Percentiles rank a stretch among this genome's conserved stretches.
These are phyloP conservation scores for Tephrocybe rancida DNA, from an alignment of 768 basidiomycete genomes.

Conservation along the genomic window DNA sequence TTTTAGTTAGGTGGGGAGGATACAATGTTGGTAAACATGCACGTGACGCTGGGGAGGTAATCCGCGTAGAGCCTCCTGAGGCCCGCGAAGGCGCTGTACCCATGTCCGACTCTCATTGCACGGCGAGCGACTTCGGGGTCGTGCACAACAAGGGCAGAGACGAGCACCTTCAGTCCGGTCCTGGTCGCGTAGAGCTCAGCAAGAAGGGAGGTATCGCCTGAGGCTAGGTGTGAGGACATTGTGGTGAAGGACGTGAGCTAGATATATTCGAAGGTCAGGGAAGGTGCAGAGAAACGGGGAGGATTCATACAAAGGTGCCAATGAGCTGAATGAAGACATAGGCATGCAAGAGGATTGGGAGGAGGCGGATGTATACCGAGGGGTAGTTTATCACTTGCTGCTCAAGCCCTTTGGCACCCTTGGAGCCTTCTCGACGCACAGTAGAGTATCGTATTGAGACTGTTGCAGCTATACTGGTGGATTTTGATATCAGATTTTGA, in stretches of 20 bases:
- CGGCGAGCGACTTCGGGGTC: constrained; percentile 69
- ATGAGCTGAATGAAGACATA: constrained; percentile 73
- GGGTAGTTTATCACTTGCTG: constrained; percentile 72
- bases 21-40: constrained; percentile 21
- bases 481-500: too few species aligned
- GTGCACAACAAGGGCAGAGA: constrained; percentile 49
- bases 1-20: neutral
- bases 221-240: constrained; percentile 49
- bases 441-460: constrained; percentile 74
- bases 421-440: constrained; percentile 69
- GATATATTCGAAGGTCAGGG: too few species aligned
- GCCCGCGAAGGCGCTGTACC: constrained; percentile 70
- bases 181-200: constrained; percentile 73
- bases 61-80: constrained; percentile 67
- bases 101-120: constrained; percentile 76
- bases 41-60: constrained; percentile 68
- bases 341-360: constrained; percentile 68
- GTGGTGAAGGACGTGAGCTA: constrained; percentile 53
- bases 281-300: neutral
- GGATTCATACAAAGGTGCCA: constrained; percentile 45
- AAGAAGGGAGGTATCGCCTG: constrained; percentile 63
- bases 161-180: constrained; percentile 68
- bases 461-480: constrained; percentile 44
- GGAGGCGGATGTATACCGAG: constrained; percentile 70
- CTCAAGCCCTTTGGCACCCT: constrained; percentile 54